Conservation (phyloP, 2,329 filamentous ascomycete species). For the Colletotrichum caudatum region DNA sequence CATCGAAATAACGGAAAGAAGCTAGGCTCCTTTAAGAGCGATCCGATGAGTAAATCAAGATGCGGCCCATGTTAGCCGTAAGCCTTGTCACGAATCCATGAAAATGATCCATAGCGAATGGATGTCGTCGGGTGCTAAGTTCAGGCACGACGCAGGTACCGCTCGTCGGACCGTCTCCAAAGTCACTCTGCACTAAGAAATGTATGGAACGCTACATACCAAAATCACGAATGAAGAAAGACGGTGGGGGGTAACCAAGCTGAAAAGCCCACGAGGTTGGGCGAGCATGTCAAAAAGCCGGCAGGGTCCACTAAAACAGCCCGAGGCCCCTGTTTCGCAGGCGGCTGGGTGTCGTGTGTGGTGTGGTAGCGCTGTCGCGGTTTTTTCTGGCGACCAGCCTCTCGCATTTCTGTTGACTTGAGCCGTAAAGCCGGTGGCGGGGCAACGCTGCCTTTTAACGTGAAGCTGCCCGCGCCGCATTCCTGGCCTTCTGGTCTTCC, state of each 20-base stretch:
- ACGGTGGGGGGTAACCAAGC: constrained; percentile 9
- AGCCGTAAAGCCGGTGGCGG: constrained; percentile 57
- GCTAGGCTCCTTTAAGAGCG: neutral
- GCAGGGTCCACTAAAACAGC: constrained; percentile 24
- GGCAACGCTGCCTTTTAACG: constrained; percentile 60
- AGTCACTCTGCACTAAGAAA: neutral
- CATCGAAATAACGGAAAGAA: neutral
- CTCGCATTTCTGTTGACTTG: constrained; percentile 52
- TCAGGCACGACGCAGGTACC: constrained; percentile 4
- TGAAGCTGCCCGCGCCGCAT: constrained; percentile 31
- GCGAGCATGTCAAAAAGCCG: constrained; percentile 22
- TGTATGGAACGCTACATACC: neutral
- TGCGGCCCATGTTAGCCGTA: neutral
- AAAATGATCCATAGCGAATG: constrained; percentile 17
- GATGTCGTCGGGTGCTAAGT: neutral
- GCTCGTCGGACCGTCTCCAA: neutral
- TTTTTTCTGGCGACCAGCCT: constrained; percentile 48
- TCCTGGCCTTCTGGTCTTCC: constrained; percentile 16
- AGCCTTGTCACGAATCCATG: neutral
- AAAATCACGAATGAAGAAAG: neutral
- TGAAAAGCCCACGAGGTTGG: constrained; percentile 33
- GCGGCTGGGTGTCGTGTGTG: constrained; percentile 27
- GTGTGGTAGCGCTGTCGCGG: constrained; percentile 33
- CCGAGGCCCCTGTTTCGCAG: constrained; percentile 33
- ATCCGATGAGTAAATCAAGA: neutral